Base-by-base conservation (phyloP, 1,139 yeast species). In the Tardiomyces depauwii region DNA sequence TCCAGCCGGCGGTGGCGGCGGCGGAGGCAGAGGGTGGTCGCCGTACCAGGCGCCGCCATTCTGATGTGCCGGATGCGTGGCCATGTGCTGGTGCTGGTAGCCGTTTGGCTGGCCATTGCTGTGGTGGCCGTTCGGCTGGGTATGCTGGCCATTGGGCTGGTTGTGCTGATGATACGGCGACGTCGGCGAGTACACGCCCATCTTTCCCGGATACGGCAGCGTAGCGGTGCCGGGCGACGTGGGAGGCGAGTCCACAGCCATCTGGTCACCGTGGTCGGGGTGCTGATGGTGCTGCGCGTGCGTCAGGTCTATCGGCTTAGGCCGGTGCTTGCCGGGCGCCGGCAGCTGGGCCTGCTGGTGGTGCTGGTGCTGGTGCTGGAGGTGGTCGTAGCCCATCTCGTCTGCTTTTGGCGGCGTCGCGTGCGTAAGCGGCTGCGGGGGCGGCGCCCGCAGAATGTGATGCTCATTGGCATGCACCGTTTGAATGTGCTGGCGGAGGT, bases 401-500 rank as follows among this genome's bases (percentile, higher is more conserved):
- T 30, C 36, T 5, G 16, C 10, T 11, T 14, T 30, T 3, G 18
- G n/a, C 40, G n/a, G 52, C 40, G 47, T 61, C 47, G 45, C 61
- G 59, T 53, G 62, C 49, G 55, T 53, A 54, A 41, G 61, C 43
- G 45, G 60, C 25, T 56, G 62, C 53, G 57, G 66, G 40, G 63
- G 60, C 12, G 58, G 49, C 39, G 61, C 55, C 49, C 53, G 55
- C 45, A 66, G 45, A 47, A 71, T 59, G 53, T 71, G 76, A 48
- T 72, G 74, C 56, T 84, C 88, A 62, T 79, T 80, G 30, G 93
- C 88, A 62, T 88, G 96, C 13, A 88, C 96, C 0, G 96, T 85
- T 60, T 87, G 95, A 52, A 83, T 82, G 64, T 89, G 96, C 65
- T 89, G 97, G 49, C 96, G 76, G 52, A 89, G 71, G 61, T 89